These are phyloP conservation scores for Suillus hirtellus DNA, from an alignment of 768 basidiomycete species.

Conservation along the genomic window DNA sequence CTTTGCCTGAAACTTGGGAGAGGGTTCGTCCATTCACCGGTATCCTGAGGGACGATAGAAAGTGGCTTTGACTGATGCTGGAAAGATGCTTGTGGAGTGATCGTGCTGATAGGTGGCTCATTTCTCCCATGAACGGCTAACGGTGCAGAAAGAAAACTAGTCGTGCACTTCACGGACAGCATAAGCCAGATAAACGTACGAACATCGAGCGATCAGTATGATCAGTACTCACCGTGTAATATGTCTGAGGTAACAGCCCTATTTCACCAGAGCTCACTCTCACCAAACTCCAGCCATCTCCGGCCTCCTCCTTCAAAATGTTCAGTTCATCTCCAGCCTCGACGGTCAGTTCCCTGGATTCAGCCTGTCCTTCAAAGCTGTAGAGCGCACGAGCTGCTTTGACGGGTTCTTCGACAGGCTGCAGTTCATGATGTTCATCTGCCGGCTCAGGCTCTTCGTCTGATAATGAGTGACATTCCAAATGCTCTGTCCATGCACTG, in stretches of 20 bases:
- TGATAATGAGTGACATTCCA: slow-evolving; percentile 48
- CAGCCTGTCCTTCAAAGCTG: slow-evolving; percentile 71
- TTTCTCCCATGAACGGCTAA: slow-evolving; percentile 26
- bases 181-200: slow-evolving; percentile 3
- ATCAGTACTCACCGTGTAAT: slow-evolving; percentile 64
- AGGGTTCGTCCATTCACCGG: slow-evolving; percentile 61
- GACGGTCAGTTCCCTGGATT: slow-evolving; percentile 71
- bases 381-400: slow-evolving; percentile 67
- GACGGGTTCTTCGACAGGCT: slow-evolving; percentile 8
- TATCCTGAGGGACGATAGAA: slow-evolving; percentile 61
- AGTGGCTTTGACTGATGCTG: slow-evolving; percentile 24
- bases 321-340: slow-evolving; percentile 70
- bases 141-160: slow-evolving; percentile 58
- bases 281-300: slow-evolving; percentile 82
- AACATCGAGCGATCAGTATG: slow-evolving; percentile 10
- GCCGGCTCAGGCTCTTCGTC: slow-evolving; percentile 50
- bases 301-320: slow-evolving; percentile 68
- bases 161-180: slow-evolving; percentile 55
- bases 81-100: slow-evolving; percentile 50
- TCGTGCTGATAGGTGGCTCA: slow-evolving; percentile 44
- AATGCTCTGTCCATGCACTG: slow-evolving; percentile 70
- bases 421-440: slow-evolving; percentile 24
- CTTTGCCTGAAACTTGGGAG: slow-evolving; percentile 72
- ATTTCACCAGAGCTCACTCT: slow-evolving; percentile 56
- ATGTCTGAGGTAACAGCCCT: slow-evolving; percentile 67